Conservation (phyloP, 441 rosid genomes). For the Syzygium malaccense region DNA sequence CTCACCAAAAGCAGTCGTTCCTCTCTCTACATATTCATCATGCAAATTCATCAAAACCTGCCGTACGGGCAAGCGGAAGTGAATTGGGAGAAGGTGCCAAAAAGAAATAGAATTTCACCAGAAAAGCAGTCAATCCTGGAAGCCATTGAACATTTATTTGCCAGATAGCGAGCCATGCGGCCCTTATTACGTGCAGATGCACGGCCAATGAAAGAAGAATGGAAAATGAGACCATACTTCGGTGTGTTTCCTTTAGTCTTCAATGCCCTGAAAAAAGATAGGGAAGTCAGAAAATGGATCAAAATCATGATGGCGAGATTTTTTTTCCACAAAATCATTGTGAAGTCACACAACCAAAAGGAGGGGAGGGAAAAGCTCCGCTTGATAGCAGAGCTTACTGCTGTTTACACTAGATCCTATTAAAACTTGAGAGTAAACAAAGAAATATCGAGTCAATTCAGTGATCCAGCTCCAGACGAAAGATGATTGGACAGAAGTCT, state of each 20-base stretch:
- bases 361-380: not conserved
- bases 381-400: not conserved
- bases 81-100: not conserved
- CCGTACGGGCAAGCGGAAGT: not conserved
- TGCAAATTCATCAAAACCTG: not conserved
- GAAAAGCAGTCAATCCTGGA: slow-evolving; percentile 95
- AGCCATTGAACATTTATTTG: slow-evolving; percentile 95
- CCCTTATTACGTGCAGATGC: slow-evolving; percentile 96
- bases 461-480: not conserved
- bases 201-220: slow-evolving; percentile 92
- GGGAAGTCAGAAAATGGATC: not conserved
- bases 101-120: slow-evolving; percentile 29
- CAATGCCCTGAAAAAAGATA: slow-evolving; percentile 50
- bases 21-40: slow-evolving; percentile 35
- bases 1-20: slow-evolving; percentile 67
- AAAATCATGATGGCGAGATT: not conserved
- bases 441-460: not conserved
- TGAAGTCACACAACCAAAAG: not conserved
- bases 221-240: slow-evolving; percentile 90
- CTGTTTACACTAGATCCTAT: not conserved
- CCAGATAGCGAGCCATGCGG: slow-evolving; percentile 89
- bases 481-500: not conserved
- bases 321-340: not conserved
- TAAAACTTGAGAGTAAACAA: not conserved
- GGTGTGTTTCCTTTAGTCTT: slow-evolving; percentile 94